phyloP scores from a whole-genome alignment of 1,139 yeast genomes.

The Kodamaea sp. region DNA sequence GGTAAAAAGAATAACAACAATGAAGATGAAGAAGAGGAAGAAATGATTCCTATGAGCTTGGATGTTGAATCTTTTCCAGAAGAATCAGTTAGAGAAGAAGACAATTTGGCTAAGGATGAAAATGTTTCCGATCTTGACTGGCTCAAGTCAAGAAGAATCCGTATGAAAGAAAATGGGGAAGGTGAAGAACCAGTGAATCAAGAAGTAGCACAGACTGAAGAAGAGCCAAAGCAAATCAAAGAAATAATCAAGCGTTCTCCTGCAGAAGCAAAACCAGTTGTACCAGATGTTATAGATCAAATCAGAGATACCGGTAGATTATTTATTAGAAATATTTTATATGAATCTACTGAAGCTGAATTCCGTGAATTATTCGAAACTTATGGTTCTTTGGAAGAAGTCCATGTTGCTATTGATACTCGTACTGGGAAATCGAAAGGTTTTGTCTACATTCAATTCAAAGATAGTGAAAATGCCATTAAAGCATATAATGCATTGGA shows the following conservation, averaged over 20 bases:
- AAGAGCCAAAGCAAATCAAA: slow-evolving; percentile 6
- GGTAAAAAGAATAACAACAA: slow-evolving; percentile 22
- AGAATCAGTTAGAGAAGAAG: slow-evolving; percentile 18
- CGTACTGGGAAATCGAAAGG: slow-evolving; percentile 91
- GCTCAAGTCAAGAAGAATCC: slow-evolving; percentile 73
- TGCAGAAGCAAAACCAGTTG: slow-evolving; percentile 2
- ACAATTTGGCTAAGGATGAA: slow-evolving; percentile 44
- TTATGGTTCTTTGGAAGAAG: slow-evolving; percentile 68
- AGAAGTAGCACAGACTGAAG: slow-evolving; percentile 8
- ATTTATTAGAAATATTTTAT: slow-evolving; percentile 82
- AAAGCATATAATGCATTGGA: slow-evolving; percentile 71
- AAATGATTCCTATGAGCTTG: slow-evolving; percentile 13
- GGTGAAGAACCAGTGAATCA: slow-evolving; percentile 14
- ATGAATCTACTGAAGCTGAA: slow-evolving; percentile 77
- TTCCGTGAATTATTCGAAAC: slow-evolving; percentile 54
- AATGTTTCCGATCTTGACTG: slow-evolving; percentile 80
- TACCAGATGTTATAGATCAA: slow-evolving; percentile 28
- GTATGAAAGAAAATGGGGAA: slow-evolving; percentile 57
- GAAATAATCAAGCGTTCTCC: not conserved
- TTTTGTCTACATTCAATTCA: slow-evolving; percentile 79
- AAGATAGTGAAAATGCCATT: slow-evolving; percentile 65
- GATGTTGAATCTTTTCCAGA: slow-evolving; percentile 6
- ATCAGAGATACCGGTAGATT: slow-evolving; percentile 75
- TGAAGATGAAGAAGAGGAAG: slow-evolving; percentile 27
- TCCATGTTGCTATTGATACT: slow-evolving; percentile 87